Evolutionary conservation across 371 early-diverging fungal genomes (phyloP).

Genomic region (Parasitella parasitica): DNA sequence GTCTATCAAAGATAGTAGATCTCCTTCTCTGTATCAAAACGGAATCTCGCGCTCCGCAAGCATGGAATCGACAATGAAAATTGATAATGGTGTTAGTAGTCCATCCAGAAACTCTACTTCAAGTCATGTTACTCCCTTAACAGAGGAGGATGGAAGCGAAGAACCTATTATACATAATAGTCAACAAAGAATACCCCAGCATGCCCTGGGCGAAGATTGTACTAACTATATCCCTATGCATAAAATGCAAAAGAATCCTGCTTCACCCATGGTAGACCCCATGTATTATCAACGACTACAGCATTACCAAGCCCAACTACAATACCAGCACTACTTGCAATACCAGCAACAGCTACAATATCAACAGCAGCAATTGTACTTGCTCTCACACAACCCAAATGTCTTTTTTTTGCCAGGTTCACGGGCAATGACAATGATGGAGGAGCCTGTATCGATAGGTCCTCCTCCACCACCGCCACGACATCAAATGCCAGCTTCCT

Average conservation of each 20-base stretch:
- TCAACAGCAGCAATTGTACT: constrained; percentile 5
- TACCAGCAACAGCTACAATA: constrained; percentile 3
- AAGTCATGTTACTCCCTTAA: constrained; percentile 1
- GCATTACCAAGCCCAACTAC: constrained; percentile 2
- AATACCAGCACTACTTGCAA: constrained; percentile 5
- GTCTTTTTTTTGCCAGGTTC: not conserved
- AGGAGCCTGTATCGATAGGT: not conserved
- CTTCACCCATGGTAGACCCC: constrained; percentile 6
- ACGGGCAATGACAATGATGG: not conserved
- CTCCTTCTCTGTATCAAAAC: not conserved
- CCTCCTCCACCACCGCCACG: not conserved
- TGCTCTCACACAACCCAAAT: not conserved
- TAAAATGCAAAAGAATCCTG: not conserved
- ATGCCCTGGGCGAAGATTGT: not conserved
- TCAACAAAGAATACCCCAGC: not conserved
- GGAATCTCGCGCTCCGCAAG: not conserved
- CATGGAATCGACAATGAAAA: not conserved
- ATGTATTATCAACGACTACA: constrained; percentile 10
- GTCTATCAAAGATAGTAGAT: not conserved
- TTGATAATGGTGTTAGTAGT: constrained; percentile 1
- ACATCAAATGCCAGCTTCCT: not conserved
- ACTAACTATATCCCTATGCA: not conserved
- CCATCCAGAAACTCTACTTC: constrained; percentile 1
- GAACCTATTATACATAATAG: not conserved
- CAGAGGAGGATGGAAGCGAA: constrained; percentile 3